Base-by-base conservation (phyloP, 352 stramenopile species). In the Phytophthora multivora region DNA sequence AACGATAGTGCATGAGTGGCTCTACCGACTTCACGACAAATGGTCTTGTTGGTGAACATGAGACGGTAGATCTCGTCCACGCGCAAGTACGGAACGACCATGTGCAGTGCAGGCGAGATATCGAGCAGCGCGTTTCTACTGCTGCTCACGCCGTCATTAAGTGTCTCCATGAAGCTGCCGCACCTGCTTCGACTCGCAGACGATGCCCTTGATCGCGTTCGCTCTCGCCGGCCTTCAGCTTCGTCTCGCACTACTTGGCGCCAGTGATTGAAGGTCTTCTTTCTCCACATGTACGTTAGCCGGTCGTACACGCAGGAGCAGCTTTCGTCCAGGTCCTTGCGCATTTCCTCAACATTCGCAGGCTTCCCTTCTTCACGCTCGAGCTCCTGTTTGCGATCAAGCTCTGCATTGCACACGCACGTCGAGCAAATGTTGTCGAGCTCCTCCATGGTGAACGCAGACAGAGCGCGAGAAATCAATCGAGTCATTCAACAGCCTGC, bases 201-300 rank as follows among this genome's bases (percentile, higher is more conserved):
- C 2, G 57, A 57, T 10, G 63, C 12, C 21, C 57, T 52, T 18
- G 63, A 67, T 36, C 39, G 23, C 4, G 57, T 23, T 11, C 56
- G 56, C 2, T 55, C 36, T 4, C 38, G 42, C 9, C 21, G 8
- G 10, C 48, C 48, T 4, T 58, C 31, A 25, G 9, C n/a, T 21
- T 63, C 51, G 50, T 56, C 46, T 54, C 69, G 30, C 3, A 83
- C 73, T 2, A 66, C 63, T 51, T 89, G 74, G 15, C 77, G 72
- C 83, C 80, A 91, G 59, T 86, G 80, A 56, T 89, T 75, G 55
- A 91, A 91, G 2, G 73, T 87, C 65, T 90, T 89, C 71, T 91
- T 91, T 55, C 80, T 77, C 70, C 79, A 85, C 75, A 90, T 83
- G 58, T 90, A 89, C 31, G 75, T 87, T 43, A 90, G 63, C 7